Percentiles rank a stretch among this genome's conserved stretches.
These are phyloP conservation scores for Lasiosphaeria ovina DNA, from an alignment of 495 filamentous ascomycete genomes.

Conservation along the genomic window DNA sequence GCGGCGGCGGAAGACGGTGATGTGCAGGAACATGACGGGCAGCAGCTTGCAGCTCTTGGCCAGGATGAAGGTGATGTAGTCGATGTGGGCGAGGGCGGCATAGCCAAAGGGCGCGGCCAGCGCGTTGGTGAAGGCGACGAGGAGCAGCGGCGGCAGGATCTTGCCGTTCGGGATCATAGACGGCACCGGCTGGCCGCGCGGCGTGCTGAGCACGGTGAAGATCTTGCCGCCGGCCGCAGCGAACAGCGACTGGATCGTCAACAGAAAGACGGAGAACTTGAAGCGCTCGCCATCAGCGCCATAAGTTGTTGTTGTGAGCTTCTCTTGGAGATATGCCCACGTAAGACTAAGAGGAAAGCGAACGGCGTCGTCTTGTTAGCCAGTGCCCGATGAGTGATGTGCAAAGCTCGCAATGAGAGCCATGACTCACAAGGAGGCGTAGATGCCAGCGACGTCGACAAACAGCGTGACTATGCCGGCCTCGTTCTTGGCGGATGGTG, in stretches of 20 bases:
- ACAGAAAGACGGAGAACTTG: conserved; percentile 89
- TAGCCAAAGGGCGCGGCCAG: conserved; percentile 95
- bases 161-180: conserved; percentile 71
- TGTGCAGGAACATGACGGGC: conserved; percentile 94
- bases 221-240: conserved; percentile 75
- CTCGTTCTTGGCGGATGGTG: conserved; percentile 39
- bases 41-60: conserved; percentile 97
- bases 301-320: conserved; percentile 93
- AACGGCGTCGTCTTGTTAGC: too few species aligned
- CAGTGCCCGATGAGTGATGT: background rate
- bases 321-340: conserved; percentile 96
- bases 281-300: conserved; percentile 67
- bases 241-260: conserved; percentile 92
- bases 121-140: conserved; percentile 82
- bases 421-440: conserved; percentile 80
- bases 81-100: conserved; percentile 87
- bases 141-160: conserved; percentile 75
- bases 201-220: conserved; percentile 72
- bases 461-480: conserved; percentile 67
- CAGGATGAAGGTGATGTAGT: conserved; percentile 98
- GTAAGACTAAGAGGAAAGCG: conserved; percentile 61
- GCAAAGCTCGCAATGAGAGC: background rate
- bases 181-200: conserved; percentile 45
- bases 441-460: conserved; percentile 89
- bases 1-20: conserved; percentile 83